Conservation (phyloP, 2,329 filamentous ascomycete species). For the Ceratocystis alfenasii region DNA sequence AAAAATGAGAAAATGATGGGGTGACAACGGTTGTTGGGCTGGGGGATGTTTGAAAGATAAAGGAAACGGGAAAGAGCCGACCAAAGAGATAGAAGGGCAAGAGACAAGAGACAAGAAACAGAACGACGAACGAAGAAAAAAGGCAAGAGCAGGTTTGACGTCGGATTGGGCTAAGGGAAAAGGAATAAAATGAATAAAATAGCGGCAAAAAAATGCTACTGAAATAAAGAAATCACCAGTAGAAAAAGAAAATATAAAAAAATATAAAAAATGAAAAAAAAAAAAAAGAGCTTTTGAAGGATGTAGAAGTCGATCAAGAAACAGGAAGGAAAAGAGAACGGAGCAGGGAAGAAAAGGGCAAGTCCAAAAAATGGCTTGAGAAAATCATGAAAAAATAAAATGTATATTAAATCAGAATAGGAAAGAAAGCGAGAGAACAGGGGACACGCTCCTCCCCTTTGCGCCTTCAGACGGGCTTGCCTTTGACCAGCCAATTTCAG, state of each 20-base stretch:
- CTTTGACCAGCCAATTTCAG: background rate
- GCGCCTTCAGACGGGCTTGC: background rate
- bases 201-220: background rate
- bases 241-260: background rate
- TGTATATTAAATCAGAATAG: too few relatives aligned
- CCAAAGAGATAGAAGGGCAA: too few relatives aligned
- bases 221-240: background rate
- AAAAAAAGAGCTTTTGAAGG: background rate
- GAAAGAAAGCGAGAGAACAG: too few relatives aligned
- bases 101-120: too few relatives aligned
- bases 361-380: background rate
- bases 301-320: background rate
- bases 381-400: background rate
- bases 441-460: too few relatives aligned
- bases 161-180: background rate
- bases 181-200: background rate
- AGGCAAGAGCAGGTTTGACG: background rate
- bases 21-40: conserved; percentile 9
- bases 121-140: background rate
- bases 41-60: background rate
- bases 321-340: background rate
- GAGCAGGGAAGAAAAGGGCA: background rate
- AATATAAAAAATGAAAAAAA: background rate
- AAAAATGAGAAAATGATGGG: background rate
- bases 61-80: conserved; percentile 5